phyloP scores from a whole-genome alignment of 768 basidiomycete species.

The Boletus subparvulus region DNA sequence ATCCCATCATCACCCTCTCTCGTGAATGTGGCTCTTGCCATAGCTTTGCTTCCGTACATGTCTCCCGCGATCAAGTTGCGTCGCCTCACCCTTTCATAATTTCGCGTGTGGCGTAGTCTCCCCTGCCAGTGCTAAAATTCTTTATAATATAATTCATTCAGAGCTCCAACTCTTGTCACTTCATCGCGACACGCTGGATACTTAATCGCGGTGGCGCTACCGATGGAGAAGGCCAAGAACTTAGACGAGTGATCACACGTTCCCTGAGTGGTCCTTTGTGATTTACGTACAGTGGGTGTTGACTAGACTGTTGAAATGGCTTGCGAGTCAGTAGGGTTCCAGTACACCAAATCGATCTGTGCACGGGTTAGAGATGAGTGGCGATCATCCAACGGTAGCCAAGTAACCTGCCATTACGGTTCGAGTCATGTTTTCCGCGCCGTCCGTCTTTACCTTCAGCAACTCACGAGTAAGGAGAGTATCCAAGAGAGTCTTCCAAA shows the following conservation, averaged over 20 bases:
- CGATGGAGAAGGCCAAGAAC: too few species aligned
- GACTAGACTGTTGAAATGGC: too few species aligned
- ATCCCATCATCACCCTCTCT: not conserved
- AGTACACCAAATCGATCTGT: not conserved
- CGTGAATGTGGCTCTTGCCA: not conserved
- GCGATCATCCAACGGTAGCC: not conserved
- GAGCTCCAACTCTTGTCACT: not conserved
- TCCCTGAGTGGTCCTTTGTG: too few species aligned
- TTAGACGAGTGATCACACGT: too few species aligned
- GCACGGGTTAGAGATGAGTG: not conserved
- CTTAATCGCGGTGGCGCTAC: not conserved
- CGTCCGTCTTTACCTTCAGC: not conserved
- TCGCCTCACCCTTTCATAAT: too few species aligned
- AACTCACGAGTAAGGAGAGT: constrained; percentile 8
- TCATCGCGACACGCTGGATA: not conserved
- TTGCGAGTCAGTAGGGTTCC: not conserved
- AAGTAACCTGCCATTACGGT: not conserved
- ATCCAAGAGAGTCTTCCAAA: constrained; percentile 8
- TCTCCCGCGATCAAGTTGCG: not conserved
- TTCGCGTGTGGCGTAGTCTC: too few species aligned
- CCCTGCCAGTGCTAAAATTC: not conserved
- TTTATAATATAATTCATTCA: not conserved
- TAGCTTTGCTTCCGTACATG: not conserved
- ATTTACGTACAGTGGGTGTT: too few species aligned
- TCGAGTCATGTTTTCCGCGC: not conserved